Evolutionary conservation across 495 filamentous ascomycete species (phyloP), one percentile per base, ranked within the genome.

Genomic region (Jackrogersella multiformis): DNA sequence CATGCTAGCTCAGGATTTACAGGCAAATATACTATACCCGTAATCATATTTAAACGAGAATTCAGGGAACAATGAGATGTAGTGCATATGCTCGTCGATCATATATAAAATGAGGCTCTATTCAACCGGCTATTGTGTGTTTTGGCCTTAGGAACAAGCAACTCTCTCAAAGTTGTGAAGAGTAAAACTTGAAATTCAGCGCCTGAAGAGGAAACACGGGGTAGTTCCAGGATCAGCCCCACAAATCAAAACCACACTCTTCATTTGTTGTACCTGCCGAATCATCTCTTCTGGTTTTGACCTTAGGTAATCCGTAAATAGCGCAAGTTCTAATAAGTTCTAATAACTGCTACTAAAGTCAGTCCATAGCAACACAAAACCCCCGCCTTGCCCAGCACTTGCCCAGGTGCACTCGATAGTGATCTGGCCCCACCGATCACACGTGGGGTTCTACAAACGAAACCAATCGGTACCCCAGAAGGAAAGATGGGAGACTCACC

Each of bases 161-260:
- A 16, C 10, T 23, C 24, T 15, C 12, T 36, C 1, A 23, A 34
- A 53, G 49, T 35, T 52, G 23, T 20, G 15, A 61, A 60, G 49
- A 61, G 7, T 36, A 39, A 58, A 57, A 36, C 32, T 16, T 56
- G 42, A 64, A 49, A 54, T 51, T 39, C 2, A 34, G 30, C 7
- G 55, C 61, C 51, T 21, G 65, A 65, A 69, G 21, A 57, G 61
- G 61, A 69, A 69, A 69, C 42, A 69, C 66, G 66, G 66, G 60
- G 66, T 64, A 69, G 45, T 20, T 36, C 35, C 42, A 44, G 21
- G 38, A 36, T 32, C 23, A 15, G 16, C 34, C 51, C 49, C 49
- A 34, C 36, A 46, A 18, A 23, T 2, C n/a, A n/a, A n/a, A n/a
- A n/a, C n/a, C n/a, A n/a, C n/a, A n/a, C n/a, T 54, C 30, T 21